phyloP scores from a whole-genome alignment of 345 rosid species.

The Sonneratia caseolaris region DNA sequence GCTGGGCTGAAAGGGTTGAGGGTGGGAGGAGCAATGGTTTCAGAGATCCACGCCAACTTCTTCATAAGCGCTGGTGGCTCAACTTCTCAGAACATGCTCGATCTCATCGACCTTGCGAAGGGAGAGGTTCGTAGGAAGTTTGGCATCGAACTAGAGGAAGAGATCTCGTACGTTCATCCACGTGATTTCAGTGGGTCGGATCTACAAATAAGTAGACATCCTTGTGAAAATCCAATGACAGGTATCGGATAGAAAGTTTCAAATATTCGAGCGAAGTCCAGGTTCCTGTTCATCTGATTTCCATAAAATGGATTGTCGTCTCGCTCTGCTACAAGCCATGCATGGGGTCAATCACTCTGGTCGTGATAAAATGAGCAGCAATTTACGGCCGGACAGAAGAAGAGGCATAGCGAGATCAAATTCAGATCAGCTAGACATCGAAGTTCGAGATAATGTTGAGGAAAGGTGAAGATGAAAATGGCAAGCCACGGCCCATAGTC shows the following conservation, averaged over 20 bases:
- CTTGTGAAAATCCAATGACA: neutral
- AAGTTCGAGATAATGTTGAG: no score
- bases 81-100: slow-evolving; percentile 26
- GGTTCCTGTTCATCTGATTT: neutral
- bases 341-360: slow-evolving; percentile 8
- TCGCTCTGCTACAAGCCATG: neutral
- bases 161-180: slow-evolving; percentile 20
- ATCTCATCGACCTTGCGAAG: slow-evolving; percentile 25
- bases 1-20: slow-evolving; percentile 23
- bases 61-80: slow-evolving; percentile 13
- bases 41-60: slow-evolving; percentile 25
- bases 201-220: neutral
- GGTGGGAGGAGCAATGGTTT: slow-evolving; percentile 30
- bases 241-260: neutral
- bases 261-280: neutral
- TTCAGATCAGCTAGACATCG: neutral
- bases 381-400: slow-evolving; percentile 77
- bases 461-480: no score
- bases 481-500: no score
- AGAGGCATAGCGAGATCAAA: slow-evolving; percentile 72
- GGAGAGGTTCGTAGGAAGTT: slow-evolving; percentile 23
- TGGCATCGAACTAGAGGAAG: slow-evolving; percentile 17
- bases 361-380: slow-evolving; percentile 37
- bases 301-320: neutral
- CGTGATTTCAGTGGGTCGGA: neutral